These are phyloP conservation scores for Magnusiomyces suaveolens DNA, from an alignment of 1,139 yeast genomes.

Conservation along the genomic window DNA sequence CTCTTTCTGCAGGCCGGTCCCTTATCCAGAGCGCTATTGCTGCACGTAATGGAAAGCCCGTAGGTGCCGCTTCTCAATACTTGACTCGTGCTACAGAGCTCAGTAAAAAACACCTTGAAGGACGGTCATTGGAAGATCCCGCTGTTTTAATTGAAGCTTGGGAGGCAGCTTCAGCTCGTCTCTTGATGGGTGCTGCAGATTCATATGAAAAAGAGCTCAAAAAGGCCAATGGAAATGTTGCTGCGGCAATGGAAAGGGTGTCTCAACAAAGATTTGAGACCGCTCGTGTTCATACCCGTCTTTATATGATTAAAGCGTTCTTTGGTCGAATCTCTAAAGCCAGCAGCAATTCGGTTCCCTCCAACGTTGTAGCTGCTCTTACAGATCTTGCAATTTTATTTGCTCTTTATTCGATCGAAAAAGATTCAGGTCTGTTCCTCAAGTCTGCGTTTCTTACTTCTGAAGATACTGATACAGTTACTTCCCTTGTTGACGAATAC, in stretches of 20 bases:
- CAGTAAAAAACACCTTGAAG: slow-evolving; percentile 20
- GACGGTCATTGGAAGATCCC: slow-evolving; percentile 27
- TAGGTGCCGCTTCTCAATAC: slow-evolving; percentile 30
- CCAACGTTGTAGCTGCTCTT: slow-evolving; percentile 33
- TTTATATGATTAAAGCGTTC: slow-evolving; percentile 33
- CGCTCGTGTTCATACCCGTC: slow-evolving; percentile 38
- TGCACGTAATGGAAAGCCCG: slow-evolving; percentile 26
- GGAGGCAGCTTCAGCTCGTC: slow-evolving; percentile 34
- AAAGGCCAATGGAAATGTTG: slow-evolving; percentile 25
- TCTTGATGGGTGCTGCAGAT: slow-evolving; percentile 31
- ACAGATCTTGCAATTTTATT: slow-evolving; percentile 47
- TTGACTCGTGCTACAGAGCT: slow-evolving; percentile 21
- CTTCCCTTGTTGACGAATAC: slow-evolving; percentile 29
- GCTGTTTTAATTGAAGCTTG: slow-evolving; percentile 33
- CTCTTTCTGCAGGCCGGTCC: slow-evolving; percentile 63
- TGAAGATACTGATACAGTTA: slow-evolving; percentile 29
- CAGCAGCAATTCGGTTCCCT: slow-evolving; percentile 17
- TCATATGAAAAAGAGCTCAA: slow-evolving; percentile 19
- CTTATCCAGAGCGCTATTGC: slow-evolving; percentile 31
- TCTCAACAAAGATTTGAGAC: slow-evolving; percentile 38
- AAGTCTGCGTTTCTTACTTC: slow-evolving; percentile 46
- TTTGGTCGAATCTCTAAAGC: slow-evolving; percentile 25
- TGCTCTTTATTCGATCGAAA: slow-evolving; percentile 62
- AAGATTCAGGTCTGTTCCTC: slow-evolving; percentile 65
- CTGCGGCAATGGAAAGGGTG: slow-evolving; percentile 37